Conservation (phyloP, 192 early-diverging fungal genomes). For the Coemansia sp. region DNA sequence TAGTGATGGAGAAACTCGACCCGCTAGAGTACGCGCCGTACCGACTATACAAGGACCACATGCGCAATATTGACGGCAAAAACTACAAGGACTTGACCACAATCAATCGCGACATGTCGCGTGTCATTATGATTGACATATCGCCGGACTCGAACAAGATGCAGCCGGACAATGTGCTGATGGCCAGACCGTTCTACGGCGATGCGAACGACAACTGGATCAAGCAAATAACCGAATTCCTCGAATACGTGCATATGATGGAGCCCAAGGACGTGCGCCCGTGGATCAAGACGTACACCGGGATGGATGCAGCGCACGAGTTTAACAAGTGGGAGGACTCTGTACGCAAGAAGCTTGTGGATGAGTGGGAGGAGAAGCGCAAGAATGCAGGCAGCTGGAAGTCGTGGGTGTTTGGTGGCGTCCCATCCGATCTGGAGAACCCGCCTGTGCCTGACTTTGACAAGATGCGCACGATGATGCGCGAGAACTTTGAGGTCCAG, state of each 20-base stretch:
- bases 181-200: slow-evolving; percentile 86
- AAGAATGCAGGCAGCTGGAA: slow-evolving; percentile 63
- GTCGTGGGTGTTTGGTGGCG: slow-evolving; percentile 51
- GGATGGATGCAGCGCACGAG: slow-evolving; percentile 66
- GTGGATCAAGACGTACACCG: slow-evolving; percentile 70
- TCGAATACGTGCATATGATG: slow-evolving; percentile 77
- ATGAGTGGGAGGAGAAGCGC: slow-evolving; percentile 71
- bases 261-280: slow-evolving; percentile 75
- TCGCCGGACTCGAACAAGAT: slow-evolving; percentile 79
- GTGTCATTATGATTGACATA: slow-evolving; percentile 93
- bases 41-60: slow-evolving; percentile 90
- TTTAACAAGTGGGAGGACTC: slow-evolving; percentile 73
- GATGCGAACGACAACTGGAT: slow-evolving; percentile 80
- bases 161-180: slow-evolving; percentile 92
- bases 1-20: slow-evolving; percentile 88
- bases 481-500: slow-evolving; percentile 69
- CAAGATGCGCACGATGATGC: slow-evolving; percentile 62
- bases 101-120: slow-evolving; percentile 92
- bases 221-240: slow-evolving; percentile 82
- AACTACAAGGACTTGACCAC: slow-evolving; percentile 87
- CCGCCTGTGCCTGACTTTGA: slow-evolving; percentile 68
- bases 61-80: slow-evolving; percentile 81
- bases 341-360: slow-evolving; percentile 62
- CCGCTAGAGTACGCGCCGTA: slow-evolving; percentile 86
- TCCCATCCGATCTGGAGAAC: slow-evolving; percentile 57